Evolutionary conservation across 1,284 basidiomycete genomes (phyloP).

Genomic region (Puccinia sorghi): DNA sequence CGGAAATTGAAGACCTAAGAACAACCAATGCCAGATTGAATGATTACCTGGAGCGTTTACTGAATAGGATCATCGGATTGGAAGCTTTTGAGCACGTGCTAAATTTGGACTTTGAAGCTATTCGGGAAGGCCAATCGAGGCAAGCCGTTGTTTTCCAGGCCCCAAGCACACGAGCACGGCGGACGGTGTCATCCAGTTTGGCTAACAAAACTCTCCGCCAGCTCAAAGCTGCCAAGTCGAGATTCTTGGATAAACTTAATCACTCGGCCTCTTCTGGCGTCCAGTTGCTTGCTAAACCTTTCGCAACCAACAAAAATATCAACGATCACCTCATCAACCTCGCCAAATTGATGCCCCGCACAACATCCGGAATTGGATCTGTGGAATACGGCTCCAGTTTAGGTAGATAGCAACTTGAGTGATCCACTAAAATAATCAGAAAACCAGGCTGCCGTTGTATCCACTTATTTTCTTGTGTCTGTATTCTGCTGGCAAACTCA

Average conservation of each 20-base stretch:
- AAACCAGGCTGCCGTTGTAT: neutral
- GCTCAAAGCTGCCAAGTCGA: constrained; percentile 1
- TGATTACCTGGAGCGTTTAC: constrained; percentile 4
- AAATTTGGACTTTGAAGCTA: constrained; percentile 8
- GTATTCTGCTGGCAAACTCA: neutral
- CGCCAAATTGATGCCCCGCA: neutral
- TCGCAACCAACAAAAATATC: neutral
- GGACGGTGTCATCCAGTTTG: neutral
- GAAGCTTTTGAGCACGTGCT: constrained; percentile 17
- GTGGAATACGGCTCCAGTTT: neutral
- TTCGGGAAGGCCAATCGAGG: neutral
- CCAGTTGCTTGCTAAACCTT: neutral
- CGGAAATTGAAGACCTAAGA: constrained; percentile 15
- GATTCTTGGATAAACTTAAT: constrained; percentile 18
- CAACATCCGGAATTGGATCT: neutral
- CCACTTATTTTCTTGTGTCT: neutral
- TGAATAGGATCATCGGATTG: constrained; percentile 13
- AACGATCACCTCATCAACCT: neutral
- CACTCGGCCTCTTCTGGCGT: constrained; percentile 2
- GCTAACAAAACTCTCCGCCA: neutral
- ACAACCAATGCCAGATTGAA: constrained; percentile 1
- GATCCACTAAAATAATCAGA: neutral
- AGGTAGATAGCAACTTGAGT: neutral
- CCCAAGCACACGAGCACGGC: neutral
- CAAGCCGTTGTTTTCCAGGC: neutral